Base-by-base conservation (phyloP, 2,329 filamentous ascomycete species). In the Cladophialophora exuberans region DNA sequence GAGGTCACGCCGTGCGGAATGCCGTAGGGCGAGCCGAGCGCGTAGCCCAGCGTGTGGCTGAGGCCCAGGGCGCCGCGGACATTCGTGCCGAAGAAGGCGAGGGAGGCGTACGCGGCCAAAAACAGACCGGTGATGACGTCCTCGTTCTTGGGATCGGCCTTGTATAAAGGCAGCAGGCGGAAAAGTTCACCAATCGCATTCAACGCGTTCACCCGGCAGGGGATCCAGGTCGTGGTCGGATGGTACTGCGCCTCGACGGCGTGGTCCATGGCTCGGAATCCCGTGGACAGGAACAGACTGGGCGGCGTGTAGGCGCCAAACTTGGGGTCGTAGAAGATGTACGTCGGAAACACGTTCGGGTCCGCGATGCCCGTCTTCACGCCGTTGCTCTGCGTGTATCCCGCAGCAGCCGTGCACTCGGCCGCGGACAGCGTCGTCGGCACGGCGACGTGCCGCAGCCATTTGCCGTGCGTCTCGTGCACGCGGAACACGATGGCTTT, bases 1-100 rank as follows among this genome's bases (percentile, higher is more conserved):
- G 73, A 77, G 0, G 80, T 83, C 41, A 81, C 76, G 0, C 80
- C 80, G 58, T 83, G 80, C 0, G 81, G 81, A 33, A 84, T 83
- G 0, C 70, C 65, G 59, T 83, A 83, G 0, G 81, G 80, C 2
- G 71, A 75, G 0, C 81, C 81, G 2, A 84, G 67, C 0, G 80
- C 79, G 61, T 83, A 81, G 0, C 76, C 76, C 45, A 79, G 59
- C 0, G 69, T 66, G 53, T 79, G 77, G 2, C 66, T 71, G 17
- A 51, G 20, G 23, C 47, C 47, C 36, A 51, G 64, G 0, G 74
- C 73, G n/a, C 77, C 77, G 4, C 22, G 30, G 23, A 81, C 60
- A 50, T 82, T 80, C 55, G 73, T 67, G 0, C 78, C 79, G 1
- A 80, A 58, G 64, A 80, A 81, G 1, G 74, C 78, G 0, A 82